Evolutionary conservation across 2,329 filamentous ascomycete genomes (phyloP).

Genomic region (Blumeria graminis): DNA sequence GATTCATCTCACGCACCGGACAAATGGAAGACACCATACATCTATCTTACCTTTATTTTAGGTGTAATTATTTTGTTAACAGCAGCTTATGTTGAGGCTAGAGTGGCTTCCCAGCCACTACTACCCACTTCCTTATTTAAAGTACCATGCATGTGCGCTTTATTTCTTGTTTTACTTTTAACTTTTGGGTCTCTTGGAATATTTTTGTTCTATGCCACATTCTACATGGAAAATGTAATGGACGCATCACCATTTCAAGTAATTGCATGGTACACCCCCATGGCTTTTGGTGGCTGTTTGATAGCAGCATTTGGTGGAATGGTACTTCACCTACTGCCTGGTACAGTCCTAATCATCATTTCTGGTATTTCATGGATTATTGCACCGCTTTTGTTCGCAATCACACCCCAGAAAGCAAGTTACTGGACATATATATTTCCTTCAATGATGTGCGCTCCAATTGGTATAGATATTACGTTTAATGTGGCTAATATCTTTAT

Average conservation of each 20-base stretch:
- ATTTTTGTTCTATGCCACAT: constrained; percentile 43
- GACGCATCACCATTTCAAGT: constrained; percentile 27
- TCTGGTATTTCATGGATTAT: constrained; percentile 27
- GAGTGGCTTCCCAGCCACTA: constrained; percentile 41
- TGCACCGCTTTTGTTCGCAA: constrained; percentile 27
- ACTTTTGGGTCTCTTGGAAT: constrained; percentile 45
- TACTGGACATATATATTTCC: constrained; percentile 53
- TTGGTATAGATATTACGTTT: constrained; percentile 54
- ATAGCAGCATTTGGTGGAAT: constrained; percentile 36
- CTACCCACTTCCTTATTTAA: constrained; percentile 46
- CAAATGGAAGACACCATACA: constrained; percentile 52
- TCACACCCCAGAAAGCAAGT: constrained; percentile 19
- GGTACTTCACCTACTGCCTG: constrained; percentile 28
- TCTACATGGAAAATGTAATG: constrained; percentile 34
- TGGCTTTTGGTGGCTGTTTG: constrained; percentile 42
- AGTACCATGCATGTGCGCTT: constrained; percentile 41
- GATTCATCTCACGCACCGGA: constrained; percentile 43
- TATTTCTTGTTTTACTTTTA: constrained; percentile 36
- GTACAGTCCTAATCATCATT: constrained; percentile 26
- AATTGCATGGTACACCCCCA: constrained; percentile 37
- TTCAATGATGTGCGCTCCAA: constrained; percentile 40
- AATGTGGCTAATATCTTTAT: constrained; percentile 58
- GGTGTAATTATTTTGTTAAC: constrained; percentile 33
- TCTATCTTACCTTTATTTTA: constrained; percentile 37
- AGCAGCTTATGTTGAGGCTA: constrained; percentile 48